A percentile compares a stretch with the other conserved stretches of the same genome.
Conservation (phyloP, 139 green algal species). For the Tetraselmis chui region DNA sequence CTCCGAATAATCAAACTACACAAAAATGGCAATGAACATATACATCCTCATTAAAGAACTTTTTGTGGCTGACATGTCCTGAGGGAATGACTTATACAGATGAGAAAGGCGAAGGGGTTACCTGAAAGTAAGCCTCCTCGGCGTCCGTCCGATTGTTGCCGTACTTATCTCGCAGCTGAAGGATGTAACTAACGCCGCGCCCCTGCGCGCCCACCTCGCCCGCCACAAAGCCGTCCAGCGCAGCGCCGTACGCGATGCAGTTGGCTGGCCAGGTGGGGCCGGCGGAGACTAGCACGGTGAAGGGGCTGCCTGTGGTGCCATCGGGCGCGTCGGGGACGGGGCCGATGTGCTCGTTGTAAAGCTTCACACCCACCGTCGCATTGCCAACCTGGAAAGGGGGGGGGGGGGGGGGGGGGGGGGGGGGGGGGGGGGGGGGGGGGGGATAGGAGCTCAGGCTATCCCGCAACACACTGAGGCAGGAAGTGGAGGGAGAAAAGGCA, state of each 20-base stretch:
- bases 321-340: neutral
- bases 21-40: too few species aligned
- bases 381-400: too few species aligned
- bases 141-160: constrained; percentile 6
- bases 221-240: neutral
- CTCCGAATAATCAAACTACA: too few species aligned
- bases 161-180: constrained; percentile 10
- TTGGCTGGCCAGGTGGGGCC: constrained; percentile 2
- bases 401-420: too few species aligned
- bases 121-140: constrained; percentile 4
- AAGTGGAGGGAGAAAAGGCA: too few species aligned
- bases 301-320: neutral
- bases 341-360: constrained; percentile 9
- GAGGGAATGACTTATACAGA: too few species aligned
- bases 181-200: neutral
- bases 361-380: constrained; percentile 2
- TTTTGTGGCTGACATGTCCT: too few species aligned
- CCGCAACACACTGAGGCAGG: too few species aligned
- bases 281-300: constrained; percentile 4
- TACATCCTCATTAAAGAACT: too few species aligned
- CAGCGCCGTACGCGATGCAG: constrained; percentile 5
- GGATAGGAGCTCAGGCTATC: too few species aligned
- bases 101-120: too few species aligned
- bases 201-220: constrained; percentile 3
- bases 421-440: too few species aligned